Conservation (phyloP, 176 grass and related monocot genomes). For the Panicum miliaceum region DNA sequence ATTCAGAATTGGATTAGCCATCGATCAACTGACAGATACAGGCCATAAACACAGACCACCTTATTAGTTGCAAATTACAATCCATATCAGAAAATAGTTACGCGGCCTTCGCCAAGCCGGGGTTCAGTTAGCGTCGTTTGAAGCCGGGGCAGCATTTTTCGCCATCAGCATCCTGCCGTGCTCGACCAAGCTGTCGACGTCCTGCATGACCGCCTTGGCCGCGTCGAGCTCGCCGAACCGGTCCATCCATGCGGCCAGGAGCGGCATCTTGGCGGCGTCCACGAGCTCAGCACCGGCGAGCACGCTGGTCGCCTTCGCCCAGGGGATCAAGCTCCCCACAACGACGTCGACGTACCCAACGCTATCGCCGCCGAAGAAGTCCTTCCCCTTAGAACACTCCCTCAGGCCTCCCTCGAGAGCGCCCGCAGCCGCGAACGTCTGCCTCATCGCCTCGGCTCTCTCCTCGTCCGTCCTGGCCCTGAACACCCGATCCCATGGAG, state of each 20-base stretch:
- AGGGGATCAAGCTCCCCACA: constrained; percentile 25
- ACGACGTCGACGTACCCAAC: constrained; percentile 58
- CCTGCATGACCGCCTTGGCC: constrained; percentile 43
- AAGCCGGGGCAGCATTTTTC: neutral
- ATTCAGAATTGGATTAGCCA: neutral
- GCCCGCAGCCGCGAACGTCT: neutral
- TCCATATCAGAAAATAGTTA: neutral
- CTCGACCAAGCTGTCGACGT: neutral
- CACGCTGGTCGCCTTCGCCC: neutral
- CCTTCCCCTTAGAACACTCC: constrained; percentile 36
- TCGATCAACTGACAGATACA: neutral
- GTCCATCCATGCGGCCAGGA: constrained; percentile 47
- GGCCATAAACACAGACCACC: neutral
- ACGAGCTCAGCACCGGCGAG: constrained; percentile 15
- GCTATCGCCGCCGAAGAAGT: constrained; percentile 56
- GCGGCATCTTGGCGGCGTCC: constrained; percentile 35
- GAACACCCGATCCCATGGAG: constrained; percentile 15
- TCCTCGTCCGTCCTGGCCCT: neutral
- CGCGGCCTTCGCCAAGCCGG: too few relatives aligned
- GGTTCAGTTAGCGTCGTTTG: neutral
- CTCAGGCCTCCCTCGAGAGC: constrained; percentile 36
- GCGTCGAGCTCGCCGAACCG: constrained; percentile 36
- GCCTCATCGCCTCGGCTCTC: neutral
- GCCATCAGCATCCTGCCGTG: neutral
- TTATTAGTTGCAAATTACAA: neutral